Evolutionary conservation across 352 stramenopile genomes (phyloP), one percentile per base, ranked within the genome.

Genomic region (Pythium biforme): DNA sequence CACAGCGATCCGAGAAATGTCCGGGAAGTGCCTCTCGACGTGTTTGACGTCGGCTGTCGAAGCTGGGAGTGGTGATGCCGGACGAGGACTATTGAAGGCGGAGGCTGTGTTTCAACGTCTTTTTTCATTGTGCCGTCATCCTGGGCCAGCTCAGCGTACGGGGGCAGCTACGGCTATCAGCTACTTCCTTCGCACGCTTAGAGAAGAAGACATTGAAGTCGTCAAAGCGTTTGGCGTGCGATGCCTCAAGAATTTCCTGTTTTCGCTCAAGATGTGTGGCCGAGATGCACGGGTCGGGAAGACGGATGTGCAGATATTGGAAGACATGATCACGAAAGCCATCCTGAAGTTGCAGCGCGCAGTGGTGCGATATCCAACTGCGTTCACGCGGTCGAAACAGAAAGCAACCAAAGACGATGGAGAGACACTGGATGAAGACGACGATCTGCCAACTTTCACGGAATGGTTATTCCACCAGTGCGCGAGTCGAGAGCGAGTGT

Each of bases 51-150:
- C 74, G 3, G 64, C 70, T 29, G 47, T 86, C 39, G 77, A 91
- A 61, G 37, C 11, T 9, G 48, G 37, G 0, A 14, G 22, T 19
- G 33, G 27, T 46, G 73, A 59, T 15, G 25, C 51, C 52, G 65
- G n/a, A 27, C 47, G 19, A 58, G 55, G 34, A 27, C 29, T 72
- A 3, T 39, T 53, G 15, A 79, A 81, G 17, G 68, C 71, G 4
- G 75, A 81, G 17, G 55, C 72, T 8, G 74, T 95, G 17, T 90
- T 95, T 34, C 70, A 90, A 34, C 73, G 82, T 31, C 29, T 95
- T 4, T 93, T 93, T 60, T 84, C 81, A 22, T 56, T 95, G 9
- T 92, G 81, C 48, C 75, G 72, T 0, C 86, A 95, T 51, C 81
- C 86, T 22, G 73, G 70, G 17, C 69, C 74, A 52, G 51, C 84